These are phyloP conservation scores for Mayamaea pseudoterrestris DNA, from an alignment of 108 stramenopile genomes.

Conservation along the genomic window DNA sequence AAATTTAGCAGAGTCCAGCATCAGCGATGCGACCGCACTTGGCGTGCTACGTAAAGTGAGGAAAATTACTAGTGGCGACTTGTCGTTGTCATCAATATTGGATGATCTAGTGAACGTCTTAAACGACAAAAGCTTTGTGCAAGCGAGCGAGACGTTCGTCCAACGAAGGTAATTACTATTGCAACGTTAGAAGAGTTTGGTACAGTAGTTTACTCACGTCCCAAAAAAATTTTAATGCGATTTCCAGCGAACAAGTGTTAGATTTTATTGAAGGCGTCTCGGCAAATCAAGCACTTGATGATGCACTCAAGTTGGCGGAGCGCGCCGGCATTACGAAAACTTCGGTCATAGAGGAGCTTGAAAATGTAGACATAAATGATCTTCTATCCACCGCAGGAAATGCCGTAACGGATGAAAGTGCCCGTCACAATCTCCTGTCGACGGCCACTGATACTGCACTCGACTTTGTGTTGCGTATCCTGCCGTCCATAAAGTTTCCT, in stretches of 20 bases:
- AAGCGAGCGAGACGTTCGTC: conserved; percentile 56
- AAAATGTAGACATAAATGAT: conserved; percentile 63
- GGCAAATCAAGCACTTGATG: conserved; percentile 44
- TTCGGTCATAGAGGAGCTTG: conserved; percentile 59
- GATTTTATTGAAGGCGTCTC: conserved; percentile 81
- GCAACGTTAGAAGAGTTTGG: too few relatives aligned
- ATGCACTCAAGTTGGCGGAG: conserved; percentile 54
- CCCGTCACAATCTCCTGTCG: conserved; percentile 60
- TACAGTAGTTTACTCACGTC: too few relatives aligned
- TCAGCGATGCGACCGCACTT: conserved; percentile 37
- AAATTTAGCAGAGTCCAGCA: conserved; percentile 51
- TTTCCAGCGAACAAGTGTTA: conserved; percentile 59
- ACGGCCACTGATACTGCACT: conserved; percentile 75
- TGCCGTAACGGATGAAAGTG: conserved; percentile 71
- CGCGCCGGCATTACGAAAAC: conserved; percentile 80
- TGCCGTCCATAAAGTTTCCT: conserved; percentile 79
- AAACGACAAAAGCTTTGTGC: conserved; percentile 71
- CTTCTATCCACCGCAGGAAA: conserved; percentile 56
- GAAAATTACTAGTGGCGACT: conserved; percentile 63
- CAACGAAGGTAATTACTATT: too few relatives aligned
- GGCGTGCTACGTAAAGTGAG: conserved; percentile 54
- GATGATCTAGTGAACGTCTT: conserved; percentile 65
- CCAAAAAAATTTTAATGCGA: too few relatives aligned
- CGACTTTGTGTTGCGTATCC: conserved; percentile 69
- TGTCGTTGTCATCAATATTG: conserved; percentile 47